Conservation (phyloP, 2,329 filamentous ascomycete species). For the Fusarium sp. region DNA sequence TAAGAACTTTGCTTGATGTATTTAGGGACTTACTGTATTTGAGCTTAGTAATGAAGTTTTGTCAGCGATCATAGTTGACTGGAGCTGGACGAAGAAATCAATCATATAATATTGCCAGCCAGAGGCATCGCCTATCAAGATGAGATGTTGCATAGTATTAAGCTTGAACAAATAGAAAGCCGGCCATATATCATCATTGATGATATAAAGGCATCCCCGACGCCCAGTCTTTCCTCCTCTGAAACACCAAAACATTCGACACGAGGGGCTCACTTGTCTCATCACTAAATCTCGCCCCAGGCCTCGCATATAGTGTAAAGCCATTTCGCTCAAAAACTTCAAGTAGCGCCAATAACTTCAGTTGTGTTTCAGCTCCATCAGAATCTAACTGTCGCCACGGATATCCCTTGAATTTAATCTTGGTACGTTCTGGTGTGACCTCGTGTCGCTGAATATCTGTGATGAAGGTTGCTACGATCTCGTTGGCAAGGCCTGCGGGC, state of each 20-base stretch:
- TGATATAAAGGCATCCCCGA: background rate
- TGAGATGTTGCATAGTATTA: too few relatives aligned
- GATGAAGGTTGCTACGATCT: constrained; percentile 1
- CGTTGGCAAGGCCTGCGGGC: constrained; percentile 1
- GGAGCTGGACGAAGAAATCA: accelerated
- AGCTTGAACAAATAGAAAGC: too few relatives aligned
- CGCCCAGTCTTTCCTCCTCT: constrained; percentile 2
- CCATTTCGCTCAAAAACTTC: constrained; percentile 19
- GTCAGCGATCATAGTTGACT: accelerated
- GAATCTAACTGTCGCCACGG: background rate
- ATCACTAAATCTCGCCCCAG: background rate
- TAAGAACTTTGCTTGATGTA: background rate
- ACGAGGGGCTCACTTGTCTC: background rate
- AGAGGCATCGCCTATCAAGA: background rate
- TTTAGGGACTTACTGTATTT: too few relatives aligned
- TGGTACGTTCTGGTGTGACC: background rate
- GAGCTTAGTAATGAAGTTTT: accelerated
- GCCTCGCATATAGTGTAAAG: constrained; percentile 6
- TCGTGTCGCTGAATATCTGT: constrained; percentile 15
- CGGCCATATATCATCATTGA: background rate
- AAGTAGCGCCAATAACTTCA: constrained; percentile 19
- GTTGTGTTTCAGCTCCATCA: background rate
- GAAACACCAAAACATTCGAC: constrained; percentile 25
- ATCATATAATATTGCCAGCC: too few relatives aligned
- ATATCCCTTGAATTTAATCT: constrained; percentile 21